Base-by-base conservation (phyloP, 2,329 filamentous ascomycete genomes). In the Neobulgaria alba region DNA sequence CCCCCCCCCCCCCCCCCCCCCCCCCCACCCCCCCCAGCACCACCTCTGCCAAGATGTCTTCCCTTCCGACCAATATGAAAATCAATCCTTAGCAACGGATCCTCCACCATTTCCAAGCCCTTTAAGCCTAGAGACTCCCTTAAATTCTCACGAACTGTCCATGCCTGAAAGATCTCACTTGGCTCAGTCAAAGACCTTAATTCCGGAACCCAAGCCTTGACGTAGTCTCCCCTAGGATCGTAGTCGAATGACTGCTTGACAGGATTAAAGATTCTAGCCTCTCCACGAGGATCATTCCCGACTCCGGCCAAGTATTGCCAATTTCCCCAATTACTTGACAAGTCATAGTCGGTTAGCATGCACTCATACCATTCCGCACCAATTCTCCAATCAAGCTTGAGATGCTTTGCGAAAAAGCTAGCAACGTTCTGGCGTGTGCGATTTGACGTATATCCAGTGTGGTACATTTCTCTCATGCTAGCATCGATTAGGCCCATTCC, bases 311-410 rank as follows among this genome's bases (percentile, higher is more conserved):
- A 75, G 46, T 90, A 90, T 59, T 88, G 83, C 85, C 84, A 89
- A 53, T 87, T 88, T 8, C 78, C 78, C 83, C 83, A 90, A 51
- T 89, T 89, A 44, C 72, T 82, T 10, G 73, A 77, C 0, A 83
- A 71, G 51, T 90, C 85, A 57, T 89, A 87, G 57, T 92, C 85
- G 20, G 81, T 67, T 3, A 89, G 68, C 55, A 83, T 65, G 56
- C 72, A 75, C 57, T 90, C 85, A 55, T 89, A 90, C 82, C 82
- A 90, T 57, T 89, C 85, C 0, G 84, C 85, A 0, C 85, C 85
- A 10, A 85, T 70, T 0, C 83, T 74, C 85, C 85, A 92, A 60
- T 90, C 85, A 16, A 90, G 77, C 1, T 71, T 70, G 3, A 89
- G 65, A 46, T 86, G 82, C 50, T 85, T 86, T 0, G 82, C 63